Evolutionary conservation across 2,329 filamentous ascomycete species (phyloP), one percentile per base, ranked within the genome.

Genomic region (Stachybotrys elegans): DNA sequence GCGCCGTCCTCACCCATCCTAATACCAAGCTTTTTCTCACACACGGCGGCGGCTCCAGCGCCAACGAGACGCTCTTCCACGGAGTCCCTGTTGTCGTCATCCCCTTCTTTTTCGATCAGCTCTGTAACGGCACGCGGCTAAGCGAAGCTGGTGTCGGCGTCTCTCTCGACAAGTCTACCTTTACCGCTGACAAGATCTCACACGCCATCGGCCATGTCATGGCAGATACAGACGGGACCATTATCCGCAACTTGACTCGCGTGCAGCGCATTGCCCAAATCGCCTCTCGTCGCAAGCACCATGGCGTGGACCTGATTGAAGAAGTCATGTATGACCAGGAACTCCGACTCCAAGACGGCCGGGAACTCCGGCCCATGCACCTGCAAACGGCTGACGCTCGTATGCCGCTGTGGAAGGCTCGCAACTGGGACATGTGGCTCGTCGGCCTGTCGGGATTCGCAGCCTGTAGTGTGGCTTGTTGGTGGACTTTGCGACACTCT

Each of bases 381-480:
- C 53, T 71, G 11, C 64, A 72, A 52, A 71, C 68, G 3, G 67
- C 69, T 0, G 67, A 71, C 46, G 58, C 59, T 48, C 57, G 68
- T 14, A 72, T 72, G 66, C 55, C 66, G 0, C 31, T 45, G 5
- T 69, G 59, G 56, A 63, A 61, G 38, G 64, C 61, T 0, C 58
- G 54, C 34, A 71, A 70, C 43, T 65, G 60, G 66, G 67, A 71
- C 43, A 48, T 69, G 54, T 50, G 48, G 51, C 17, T 50, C 7
- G 42, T 60, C 3, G 51, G 51, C 7, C 22, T 59, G n/a, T 36
- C 46, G 1, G 31, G 49, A 1, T 5, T 50, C n/a, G 44, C 43
- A 16, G 47, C 43, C 13, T 27, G 46, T 4, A 27, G 48, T 3
- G 25, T 43, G 20, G 51, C 42, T 1, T 35, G 45, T 16, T 55